Conservation (phyloP, 306 rosid species). For the Notholithocarpus densiflorus region DNA sequence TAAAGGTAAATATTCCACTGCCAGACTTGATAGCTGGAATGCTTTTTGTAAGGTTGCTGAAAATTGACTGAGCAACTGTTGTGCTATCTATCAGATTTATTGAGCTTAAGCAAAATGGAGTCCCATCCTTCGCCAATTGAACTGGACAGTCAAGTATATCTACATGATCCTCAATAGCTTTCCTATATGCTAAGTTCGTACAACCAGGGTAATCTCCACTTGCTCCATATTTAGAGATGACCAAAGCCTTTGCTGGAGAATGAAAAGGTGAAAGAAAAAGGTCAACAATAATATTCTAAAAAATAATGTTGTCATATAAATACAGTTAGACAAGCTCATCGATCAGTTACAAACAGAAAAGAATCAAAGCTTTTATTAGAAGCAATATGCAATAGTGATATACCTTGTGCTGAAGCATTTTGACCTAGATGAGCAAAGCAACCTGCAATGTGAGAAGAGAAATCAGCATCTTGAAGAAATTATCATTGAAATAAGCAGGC, state of each 20-base stretch:
- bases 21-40: slow-evolving; percentile 52
- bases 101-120: slow-evolving; percentile 68
- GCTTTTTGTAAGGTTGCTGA: slow-evolving; percentile 23
- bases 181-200: slow-evolving; percentile 59
- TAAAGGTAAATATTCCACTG: slow-evolving; percentile 70
- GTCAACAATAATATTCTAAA: slow-evolving; percentile 23
- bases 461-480: slow-evolving; percentile 12
- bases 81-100: slow-evolving; percentile 78
- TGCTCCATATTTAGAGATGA: slow-evolving; percentile 81
- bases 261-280: slow-evolving; percentile 23
- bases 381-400: slow-evolving; percentile 1
- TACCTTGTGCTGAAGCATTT: slow-evolving; percentile 58
- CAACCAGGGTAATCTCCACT: slow-evolving; percentile 91
- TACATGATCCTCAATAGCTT: slow-evolving; percentile 69
- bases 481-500: not conserved
- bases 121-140: slow-evolving; percentile 84
- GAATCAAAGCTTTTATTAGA: not conserved
- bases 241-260: slow-evolving; percentile 55
- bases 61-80: slow-evolving; percentile 41
- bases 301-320: not conserved
- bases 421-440: slow-evolving; percentile 68
- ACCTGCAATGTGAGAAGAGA: slow-evolving; percentile 50
- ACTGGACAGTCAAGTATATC: slow-evolving; percentile 92
- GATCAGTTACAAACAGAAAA: slow-evolving; percentile 10
- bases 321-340: slow-evolving; percentile 8